Conservation (phyloP, 1,139 yeast genomes). For the Pichia sp. region DNA sequence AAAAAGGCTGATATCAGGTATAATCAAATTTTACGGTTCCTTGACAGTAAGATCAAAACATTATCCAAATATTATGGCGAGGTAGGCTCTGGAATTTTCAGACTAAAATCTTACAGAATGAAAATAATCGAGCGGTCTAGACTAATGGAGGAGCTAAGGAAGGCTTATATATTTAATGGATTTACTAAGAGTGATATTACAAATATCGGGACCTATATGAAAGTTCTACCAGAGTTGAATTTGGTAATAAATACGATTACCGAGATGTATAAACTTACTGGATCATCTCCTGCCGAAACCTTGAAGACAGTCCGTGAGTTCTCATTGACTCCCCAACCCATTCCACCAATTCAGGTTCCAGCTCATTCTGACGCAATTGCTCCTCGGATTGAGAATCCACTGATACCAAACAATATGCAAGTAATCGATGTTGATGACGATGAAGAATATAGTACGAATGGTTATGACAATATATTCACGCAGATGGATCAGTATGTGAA, state of each 20-base stretch:
- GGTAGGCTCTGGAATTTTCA: conserved; percentile 9
- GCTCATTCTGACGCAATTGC: background rate
- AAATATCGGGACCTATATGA: background rate
- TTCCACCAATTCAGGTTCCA: conserved; percentile 1
- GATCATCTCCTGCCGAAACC: conserved; percentile 1
- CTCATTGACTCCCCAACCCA: conserved; percentile 2
- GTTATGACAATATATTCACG: background rate
- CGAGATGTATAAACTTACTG: conserved; percentile 12
- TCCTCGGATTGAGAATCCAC: background rate
- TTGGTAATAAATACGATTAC: conserved; percentile 15
- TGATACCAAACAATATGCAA: background rate
- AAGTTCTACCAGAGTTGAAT: conserved; percentile 6
- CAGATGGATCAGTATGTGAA: background rate
- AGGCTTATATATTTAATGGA: conserved; percentile 1
- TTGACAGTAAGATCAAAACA: conserved; percentile 3
- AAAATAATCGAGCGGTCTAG: conserved; percentile 7
- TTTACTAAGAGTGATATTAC: background rate
- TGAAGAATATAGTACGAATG: conserved; percentile 11
- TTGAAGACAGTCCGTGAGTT: conserved; percentile 3
- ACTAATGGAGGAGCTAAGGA: conserved; percentile 10
- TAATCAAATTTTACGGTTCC: conserved; percentile 16
- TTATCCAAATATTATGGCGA: conserved; percentile 11
- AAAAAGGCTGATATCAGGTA: conserved; percentile 18
- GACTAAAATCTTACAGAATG: conserved; percentile 3
- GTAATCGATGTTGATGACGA: conserved; percentile 3